Percentiles rank a stretch among this genome's conserved stretches.
Evolutionary conservation across 164 flowering plant species (phyloP).

Genomic region (Taxillus chinensis): DNA sequence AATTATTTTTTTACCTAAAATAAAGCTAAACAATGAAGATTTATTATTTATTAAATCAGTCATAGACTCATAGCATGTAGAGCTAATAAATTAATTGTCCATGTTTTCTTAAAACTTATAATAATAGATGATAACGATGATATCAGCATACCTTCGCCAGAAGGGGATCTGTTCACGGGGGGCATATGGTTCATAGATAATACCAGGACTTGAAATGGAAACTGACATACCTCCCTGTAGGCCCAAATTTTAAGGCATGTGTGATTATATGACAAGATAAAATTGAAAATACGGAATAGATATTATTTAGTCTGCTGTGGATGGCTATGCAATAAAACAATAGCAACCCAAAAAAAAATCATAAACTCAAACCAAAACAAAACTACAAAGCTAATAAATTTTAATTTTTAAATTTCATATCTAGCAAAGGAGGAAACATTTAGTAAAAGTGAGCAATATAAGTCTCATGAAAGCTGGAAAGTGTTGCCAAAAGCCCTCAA

Average conservation of each 20-base stretch:
- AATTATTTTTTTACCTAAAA: too few species aligned
- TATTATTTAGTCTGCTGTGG: background rate
- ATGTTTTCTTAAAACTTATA: background rate
- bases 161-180: constrained; percentile 66
- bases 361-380: background rate
- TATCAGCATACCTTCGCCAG: constrained; percentile 53
- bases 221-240: constrained; percentile 62
- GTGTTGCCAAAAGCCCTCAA: too few species aligned
- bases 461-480: too few species aligned
- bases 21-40: too few species aligned
- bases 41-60: too few species aligned
- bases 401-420: too few species aligned
- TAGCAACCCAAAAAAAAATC: background rate
- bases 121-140: background rate
- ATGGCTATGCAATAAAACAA: background rate
- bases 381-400: too few species aligned
- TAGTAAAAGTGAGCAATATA: too few species aligned
- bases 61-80: too few species aligned
- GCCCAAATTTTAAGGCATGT: constrained; percentile 5
- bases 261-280: background rate
- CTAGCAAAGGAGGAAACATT: too few species aligned
- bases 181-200: constrained; percentile 82
- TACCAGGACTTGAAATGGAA: constrained; percentile 76
- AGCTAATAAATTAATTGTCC: too few species aligned
- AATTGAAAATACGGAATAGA: background rate